These are phyloP conservation scores for Malassezia furfur DNA, from an alignment of 1,284 basidiomycete genomes.

Conservation along the genomic window DNA sequence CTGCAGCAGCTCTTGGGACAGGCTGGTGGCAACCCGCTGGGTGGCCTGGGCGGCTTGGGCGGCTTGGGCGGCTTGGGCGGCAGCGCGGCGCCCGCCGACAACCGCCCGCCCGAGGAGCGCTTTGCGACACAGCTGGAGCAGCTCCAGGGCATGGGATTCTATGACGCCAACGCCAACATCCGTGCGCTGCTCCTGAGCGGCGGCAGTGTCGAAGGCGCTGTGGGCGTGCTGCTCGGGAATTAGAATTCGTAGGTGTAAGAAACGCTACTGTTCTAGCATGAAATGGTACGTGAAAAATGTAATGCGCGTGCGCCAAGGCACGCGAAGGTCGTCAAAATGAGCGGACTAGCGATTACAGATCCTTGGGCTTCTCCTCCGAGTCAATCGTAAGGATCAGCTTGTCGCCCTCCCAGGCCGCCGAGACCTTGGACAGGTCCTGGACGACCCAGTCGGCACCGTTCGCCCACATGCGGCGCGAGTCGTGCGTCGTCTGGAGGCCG, in stretches of 20 bases:
- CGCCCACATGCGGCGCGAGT: conserved; percentile 30
- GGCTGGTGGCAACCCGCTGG: background rate
- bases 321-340: no score
- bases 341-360: background rate
- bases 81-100: conserved; percentile 13
- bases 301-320: no score
- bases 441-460: conserved; percentile 41
- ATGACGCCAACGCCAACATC: conserved; percentile 37
- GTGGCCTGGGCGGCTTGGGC: background rate
- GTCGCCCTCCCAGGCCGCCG: conserved; percentile 34
- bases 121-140: conserved; percentile 41
- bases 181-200: conserved; percentile 38
- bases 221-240: conserved; percentile 28
- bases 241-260: background rate
- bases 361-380: conserved; percentile 25
- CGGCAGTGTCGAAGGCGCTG: conserved; percentile 38
- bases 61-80: background rate
- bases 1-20: conserved; percentile 24
- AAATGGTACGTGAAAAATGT: no score
- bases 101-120: conserved; percentile 39
- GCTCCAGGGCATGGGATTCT: conserved; percentile 44
- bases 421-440: conserved; percentile 34
- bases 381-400: conserved; percentile 30
- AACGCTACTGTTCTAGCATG: no score
- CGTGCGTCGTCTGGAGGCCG: conserved; percentile 39